Base-by-base conservation (phyloP, 495 filamentous ascomycete genomes). In the Trichoderma orchidacearum region DNA sequence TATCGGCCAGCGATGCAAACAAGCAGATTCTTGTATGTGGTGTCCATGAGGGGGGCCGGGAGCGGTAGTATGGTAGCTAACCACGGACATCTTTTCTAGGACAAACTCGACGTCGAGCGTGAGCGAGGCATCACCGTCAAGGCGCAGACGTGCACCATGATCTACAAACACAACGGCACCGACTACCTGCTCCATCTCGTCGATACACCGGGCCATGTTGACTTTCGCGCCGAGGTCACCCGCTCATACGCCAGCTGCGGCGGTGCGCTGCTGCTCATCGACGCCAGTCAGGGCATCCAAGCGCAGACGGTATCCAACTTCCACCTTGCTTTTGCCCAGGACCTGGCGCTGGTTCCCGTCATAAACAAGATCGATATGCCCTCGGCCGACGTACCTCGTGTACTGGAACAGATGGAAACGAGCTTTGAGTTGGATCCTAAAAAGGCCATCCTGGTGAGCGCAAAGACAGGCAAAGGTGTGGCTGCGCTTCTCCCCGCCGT, bases 71-170 rank as follows among this genome's bases (percentile, higher is more conserved):
- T 27, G 25, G 27, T 9, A 27, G 13, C 30, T 56, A 23, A 48
- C 28, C 27, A 6, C 3, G 12, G 2, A 8, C 18, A 3, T 25
- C 6, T 21, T 25, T n/a, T 9, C n/a, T 56, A 67, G 65, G 93
- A 98, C 68, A 97, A 96, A 63, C 80, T 98, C 32, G 93, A 98
- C 69, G 93, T 97, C 35, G 93, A 98, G 67, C 78, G 94, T 29
- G 90, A 96, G 68, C 80, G 93, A 29, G 93, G 93, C 48, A 98
- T 98, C 64, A 98, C 93, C 2, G 93, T 98, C 67, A 98, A 98
- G 74, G 93, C 93, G 45, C 94, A 98, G 73, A 97, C 93, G 55
- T 97, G 94, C 73, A 90, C 83, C 32, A 98, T 98, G 93, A 78
- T 98, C 38, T 96, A 96, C 70, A 88, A 88, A 32, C 74, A 58